phyloP scores from a whole-genome alignment of 2,329 filamentous ascomycete species.

The Emericellopsis atlantica region DNA sequence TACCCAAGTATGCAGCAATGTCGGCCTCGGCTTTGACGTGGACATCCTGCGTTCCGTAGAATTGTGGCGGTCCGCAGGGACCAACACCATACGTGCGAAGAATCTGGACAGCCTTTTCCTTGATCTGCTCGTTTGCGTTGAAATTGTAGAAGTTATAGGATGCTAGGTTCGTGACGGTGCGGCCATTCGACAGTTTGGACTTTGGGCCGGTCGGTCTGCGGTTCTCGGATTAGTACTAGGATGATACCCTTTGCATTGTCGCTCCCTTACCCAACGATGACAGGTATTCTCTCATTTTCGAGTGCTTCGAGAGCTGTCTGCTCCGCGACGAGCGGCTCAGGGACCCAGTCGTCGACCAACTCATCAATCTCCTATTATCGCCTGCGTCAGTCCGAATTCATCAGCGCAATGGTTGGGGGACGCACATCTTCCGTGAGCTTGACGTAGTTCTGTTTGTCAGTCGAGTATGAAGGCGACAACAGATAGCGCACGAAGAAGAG shows the following conservation, averaged over 20 bases:
- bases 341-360: slow-evolving; percentile 89
- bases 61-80: slow-evolving; percentile 90
- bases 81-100: slow-evolving; percentile 93
- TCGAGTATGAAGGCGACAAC: slow-evolving; percentile 83
- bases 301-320: slow-evolving; percentile 64
- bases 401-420: not conserved
- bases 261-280: slow-evolving; percentile 66
- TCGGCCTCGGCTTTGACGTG: slow-evolving; percentile 95
- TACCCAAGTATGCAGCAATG: slow-evolving; percentile 80
- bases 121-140: slow-evolving; percentile 80
- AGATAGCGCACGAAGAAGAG: slow-evolving; percentile 94
- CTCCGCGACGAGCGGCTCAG: slow-evolving; percentile 74
- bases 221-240: not conserved
- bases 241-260: not conserved
- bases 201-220: slow-evolving; percentile 76
- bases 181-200: slow-evolving; percentile 75
- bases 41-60: slow-evolving; percentile 96
- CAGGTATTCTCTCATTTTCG: slow-evolving; percentile 73
- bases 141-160: slow-evolving; percentile 98
- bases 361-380: slow-evolving; percentile 72
- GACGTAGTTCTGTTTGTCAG: slow-evolving; percentile 79
- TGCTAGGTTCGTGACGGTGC: slow-evolving; percentile 84
- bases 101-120: slow-evolving; percentile 89
- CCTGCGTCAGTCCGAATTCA: no score
- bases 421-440: slow-evolving; percentile 66